phyloP scores from a whole-genome alignment of 2,329 filamentous ascomycete genomes.

The Nigrospora osmanthi region DNA sequence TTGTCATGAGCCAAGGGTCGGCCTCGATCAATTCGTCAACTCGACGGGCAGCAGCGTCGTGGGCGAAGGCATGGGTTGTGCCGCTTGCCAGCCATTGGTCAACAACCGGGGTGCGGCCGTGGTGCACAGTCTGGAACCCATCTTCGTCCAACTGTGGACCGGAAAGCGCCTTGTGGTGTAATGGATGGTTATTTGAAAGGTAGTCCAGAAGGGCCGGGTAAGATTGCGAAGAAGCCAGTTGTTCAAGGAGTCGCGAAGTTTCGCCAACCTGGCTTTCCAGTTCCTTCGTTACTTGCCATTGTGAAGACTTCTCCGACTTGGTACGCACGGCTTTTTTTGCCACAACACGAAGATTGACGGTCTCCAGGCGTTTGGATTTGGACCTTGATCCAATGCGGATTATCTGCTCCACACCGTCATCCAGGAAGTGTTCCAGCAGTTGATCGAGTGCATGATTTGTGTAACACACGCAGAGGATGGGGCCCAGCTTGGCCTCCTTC shows the following conservation, averaged over 20 bases:
- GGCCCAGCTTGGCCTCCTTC: slow-evolving; percentile 29
- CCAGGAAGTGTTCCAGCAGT: slow-evolving; percentile 51
- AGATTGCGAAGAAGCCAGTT: slow-evolving; percentile 1
- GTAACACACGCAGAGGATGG: slow-evolving; percentile 44
- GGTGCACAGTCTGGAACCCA: slow-evolving; percentile 14
- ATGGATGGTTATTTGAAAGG: slow-evolving; percentile 9
- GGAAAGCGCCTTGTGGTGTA: slow-evolving; percentile 18
- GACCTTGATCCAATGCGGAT: slow-evolving; percentile 55
- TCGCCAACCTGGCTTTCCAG: slow-evolving; percentile 4
- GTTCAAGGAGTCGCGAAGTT: not conserved
- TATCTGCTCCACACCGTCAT: slow-evolving; percentile 38
- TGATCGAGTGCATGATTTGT: slow-evolving; percentile 45
- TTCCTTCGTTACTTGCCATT: slow-evolving; percentile 16
- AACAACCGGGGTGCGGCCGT: slow-evolving; percentile 7
- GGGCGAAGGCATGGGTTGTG: not conserved
- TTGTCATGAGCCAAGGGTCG: slow-evolving; percentile 11
- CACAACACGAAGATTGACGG: slow-evolving; percentile 39
- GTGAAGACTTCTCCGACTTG: slow-evolving; percentile 24
- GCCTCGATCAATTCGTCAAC: slow-evolving; percentile 5
- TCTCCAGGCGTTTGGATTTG: slow-evolving; percentile 42
- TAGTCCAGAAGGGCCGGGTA: slow-evolving; percentile 9
- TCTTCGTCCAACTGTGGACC: slow-evolving; percentile 12
- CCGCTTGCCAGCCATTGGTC: slow-evolving; percentile 12
- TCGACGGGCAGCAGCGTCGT: not conserved
- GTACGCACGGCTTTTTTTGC: slow-evolving; percentile 23